Evolutionary conservation across 441 rosid genomes (phyloP).

Genomic region (Capsella rubella): DNA sequence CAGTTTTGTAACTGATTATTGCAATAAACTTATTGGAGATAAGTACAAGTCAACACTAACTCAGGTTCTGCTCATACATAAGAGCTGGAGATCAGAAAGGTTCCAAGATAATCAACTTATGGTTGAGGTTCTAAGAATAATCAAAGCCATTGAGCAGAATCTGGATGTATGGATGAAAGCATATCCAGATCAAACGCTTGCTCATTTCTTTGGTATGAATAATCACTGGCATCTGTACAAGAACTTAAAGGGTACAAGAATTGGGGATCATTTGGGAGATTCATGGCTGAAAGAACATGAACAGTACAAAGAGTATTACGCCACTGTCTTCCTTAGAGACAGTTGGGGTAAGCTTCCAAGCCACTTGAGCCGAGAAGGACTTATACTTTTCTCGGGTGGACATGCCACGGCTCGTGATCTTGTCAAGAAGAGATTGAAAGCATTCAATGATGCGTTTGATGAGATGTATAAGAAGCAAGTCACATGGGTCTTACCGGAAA

Average conservation of each 20-base stretch:
- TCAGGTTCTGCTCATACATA: conserved; percentile 85
- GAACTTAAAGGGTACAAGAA: conserved; percentile 81
- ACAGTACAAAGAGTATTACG: conserved; percentile 74
- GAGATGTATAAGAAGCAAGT: conserved; percentile 79
- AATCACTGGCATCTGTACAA: conserved; percentile 89
- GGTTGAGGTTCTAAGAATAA: conserved; percentile 65
- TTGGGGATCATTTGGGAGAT: conserved; percentile 86
- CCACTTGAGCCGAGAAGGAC: conserved; percentile 93
- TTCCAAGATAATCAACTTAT: conserved; percentile 87
- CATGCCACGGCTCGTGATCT: conserved; percentile 99
- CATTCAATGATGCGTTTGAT: conserved; percentile 89
- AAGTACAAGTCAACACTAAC: conserved; percentile 77
- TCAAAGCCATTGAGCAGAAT: conserved; percentile 76
- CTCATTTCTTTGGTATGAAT: conserved; percentile 86
- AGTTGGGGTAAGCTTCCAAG: conserved; percentile 93
- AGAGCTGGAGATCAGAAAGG: conserved; percentile 90
- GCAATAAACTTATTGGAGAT: conserved; percentile 85
- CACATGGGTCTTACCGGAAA: conserved; percentile 77
- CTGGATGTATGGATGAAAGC: conserved; percentile 85
- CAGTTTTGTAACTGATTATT: conserved; percentile 84
- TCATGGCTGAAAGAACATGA: conserved; percentile 89
- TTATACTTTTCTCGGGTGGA: conserved; percentile 93
- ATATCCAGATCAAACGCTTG: conserved; percentile 64
- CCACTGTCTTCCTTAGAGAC: conserved; percentile 72
- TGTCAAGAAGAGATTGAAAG: conserved; percentile 88